A percentile compares a stretch with the other conserved stretches of the same genome.
Conservation (phyloP, 768 basidiomycete species). For the Xanthoconium purpureum region DNA sequence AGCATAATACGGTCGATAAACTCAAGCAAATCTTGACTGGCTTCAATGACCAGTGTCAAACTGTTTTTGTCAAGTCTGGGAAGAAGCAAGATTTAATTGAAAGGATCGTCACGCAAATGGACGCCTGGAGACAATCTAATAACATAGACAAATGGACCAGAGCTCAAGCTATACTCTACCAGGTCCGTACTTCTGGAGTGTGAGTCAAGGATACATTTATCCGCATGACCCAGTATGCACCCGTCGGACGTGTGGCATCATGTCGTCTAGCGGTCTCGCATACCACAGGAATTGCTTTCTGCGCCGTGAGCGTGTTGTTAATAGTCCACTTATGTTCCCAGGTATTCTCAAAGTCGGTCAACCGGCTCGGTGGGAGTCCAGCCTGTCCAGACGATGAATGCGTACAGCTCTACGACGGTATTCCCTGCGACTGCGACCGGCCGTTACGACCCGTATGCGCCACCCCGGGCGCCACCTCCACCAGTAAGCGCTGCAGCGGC, state of each 20-base stretch:
- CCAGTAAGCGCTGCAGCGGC: conserved; percentile 38
- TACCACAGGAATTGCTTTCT: conserved; percentile 3
- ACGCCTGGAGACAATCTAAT: conserved; percentile 55
- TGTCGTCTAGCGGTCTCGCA: conserved; percentile 4
- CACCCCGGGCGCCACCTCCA: conserved; percentile 46
- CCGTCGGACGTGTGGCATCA: conserved; percentile 8
- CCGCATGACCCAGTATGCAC: conserved; percentile 7
- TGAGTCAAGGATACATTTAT: conserved; percentile 43
- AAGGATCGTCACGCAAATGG: conserved; percentile 58
- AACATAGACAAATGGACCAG: conserved; percentile 65
- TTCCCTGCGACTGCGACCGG: conserved; percentile 31
- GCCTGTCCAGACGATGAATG: conserved; percentile 20
- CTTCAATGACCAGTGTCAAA: conserved; percentile 74
- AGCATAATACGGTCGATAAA: conserved; percentile 79
- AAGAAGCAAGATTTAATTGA: conserved; percentile 89
- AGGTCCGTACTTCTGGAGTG: conserved; percentile 65
- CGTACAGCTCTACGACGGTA: conserved; percentile 21
- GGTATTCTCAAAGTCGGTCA: conserved; percentile 29
- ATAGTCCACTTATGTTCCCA: conserved; percentile 15
- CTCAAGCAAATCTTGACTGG: conserved; percentile 78
- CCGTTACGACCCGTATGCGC: conserved; percentile 68
- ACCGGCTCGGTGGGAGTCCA: conserved; percentile 25
- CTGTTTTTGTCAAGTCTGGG: conserved; percentile 67
- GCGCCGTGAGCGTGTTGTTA: conserved; percentile 12
- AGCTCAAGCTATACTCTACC: conserved; percentile 62